Evolutionary conservation across 108 stramenopile species (phyloP).

Genomic region (Pseudonitzschia delicatissima): DNA sequence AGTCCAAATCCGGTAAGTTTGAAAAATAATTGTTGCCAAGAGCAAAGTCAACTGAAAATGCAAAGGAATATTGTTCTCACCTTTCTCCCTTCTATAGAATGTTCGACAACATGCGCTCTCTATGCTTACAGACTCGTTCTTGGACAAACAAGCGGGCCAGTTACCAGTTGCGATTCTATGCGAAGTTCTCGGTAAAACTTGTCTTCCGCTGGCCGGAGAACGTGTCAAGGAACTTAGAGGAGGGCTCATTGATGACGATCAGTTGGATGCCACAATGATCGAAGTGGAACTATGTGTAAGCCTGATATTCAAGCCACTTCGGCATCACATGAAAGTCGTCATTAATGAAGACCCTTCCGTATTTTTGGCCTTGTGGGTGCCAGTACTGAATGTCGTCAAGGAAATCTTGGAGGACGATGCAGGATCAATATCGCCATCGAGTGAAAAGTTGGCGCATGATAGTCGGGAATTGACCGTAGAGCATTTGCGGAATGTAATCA

Average conservation of each 20-base stretch:
- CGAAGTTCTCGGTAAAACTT: conserved; percentile 50
- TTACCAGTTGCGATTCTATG: conserved; percentile 53
- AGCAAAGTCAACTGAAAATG: neutral
- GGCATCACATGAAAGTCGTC: conserved; percentile 65
- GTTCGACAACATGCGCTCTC: conserved; percentile 82
- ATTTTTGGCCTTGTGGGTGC: conserved; percentile 57
- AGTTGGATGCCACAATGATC: conserved; percentile 55
- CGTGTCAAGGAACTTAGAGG: conserved; percentile 51
- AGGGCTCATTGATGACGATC: conserved; percentile 14
- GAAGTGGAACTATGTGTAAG: conserved; percentile 80
- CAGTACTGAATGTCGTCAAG: conserved; percentile 58
- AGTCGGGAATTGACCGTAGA: conserved; percentile 67
- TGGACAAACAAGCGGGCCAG: conserved; percentile 61
- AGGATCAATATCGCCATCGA: conserved; percentile 3
- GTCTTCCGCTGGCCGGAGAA: conserved; percentile 64
- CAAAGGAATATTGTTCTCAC: neutral
- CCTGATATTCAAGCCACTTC: conserved; percentile 82
- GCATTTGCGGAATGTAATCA: conserved; percentile 78
- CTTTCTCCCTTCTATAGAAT: conserved; percentile 35
- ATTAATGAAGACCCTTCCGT: conserved; percentile 35
- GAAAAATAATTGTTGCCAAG: neutral
- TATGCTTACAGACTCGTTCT: conserved; percentile 70
- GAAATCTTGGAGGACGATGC: conserved; percentile 39
- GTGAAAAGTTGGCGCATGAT: conserved; percentile 21
- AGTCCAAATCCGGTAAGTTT: conserved; percentile 64